Base-by-base conservation (phyloP, 768 basidiomycete species). In the Psilocybe sp. region DNA sequence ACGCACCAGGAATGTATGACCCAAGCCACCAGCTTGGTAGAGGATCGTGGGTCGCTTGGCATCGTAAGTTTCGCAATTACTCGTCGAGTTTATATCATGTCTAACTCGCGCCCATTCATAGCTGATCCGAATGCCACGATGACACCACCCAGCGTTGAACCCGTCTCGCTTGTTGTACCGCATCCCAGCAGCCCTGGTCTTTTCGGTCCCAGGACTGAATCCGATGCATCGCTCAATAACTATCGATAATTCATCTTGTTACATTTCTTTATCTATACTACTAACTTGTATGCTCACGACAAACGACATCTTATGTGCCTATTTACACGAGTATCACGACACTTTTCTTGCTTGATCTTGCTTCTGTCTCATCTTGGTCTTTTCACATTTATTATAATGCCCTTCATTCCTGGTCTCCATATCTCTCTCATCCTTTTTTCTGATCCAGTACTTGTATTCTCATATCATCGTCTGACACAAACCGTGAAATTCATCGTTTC, bases 11-110 rank as follows among this genome's bases (percentile, higher is more conserved):
- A 50, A 35, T 59, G 49, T 50, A 35, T 48, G 75, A 78, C 59
- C 72, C 73, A 23, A 69, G 81, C 54, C 67, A 67, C 39, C 74
- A 75, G 57, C 64, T 69, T 5, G 23, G 23, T 28, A 46, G 50
- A 14, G 64, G 65, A 18, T 82, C 82, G 2, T 87, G 85, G 85
- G 73, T 71, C 35, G 77, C 80, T 34, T 87, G 85, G 85, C 81
- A 73, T 60, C 85, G 85, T 87, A 56, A 69, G 83, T 77, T 34
- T n/a, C 42, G 40, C 15, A 54, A 20, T 48, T 36, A 4, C 8
- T 28, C 31, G 45, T 49, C 7, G 23, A 4, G 1, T 23, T 14
- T 34, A 23, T n/a, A 9, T 23, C 6, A 34, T 5, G 32, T 9
- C 32, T 60, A n/a, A 54, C 46, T 47, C 23, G 52, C 49, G 31